phyloP scores from a whole-genome alignment of 2,329 filamentous ascomycete genomes.

The Trichoderma sp. region DNA sequence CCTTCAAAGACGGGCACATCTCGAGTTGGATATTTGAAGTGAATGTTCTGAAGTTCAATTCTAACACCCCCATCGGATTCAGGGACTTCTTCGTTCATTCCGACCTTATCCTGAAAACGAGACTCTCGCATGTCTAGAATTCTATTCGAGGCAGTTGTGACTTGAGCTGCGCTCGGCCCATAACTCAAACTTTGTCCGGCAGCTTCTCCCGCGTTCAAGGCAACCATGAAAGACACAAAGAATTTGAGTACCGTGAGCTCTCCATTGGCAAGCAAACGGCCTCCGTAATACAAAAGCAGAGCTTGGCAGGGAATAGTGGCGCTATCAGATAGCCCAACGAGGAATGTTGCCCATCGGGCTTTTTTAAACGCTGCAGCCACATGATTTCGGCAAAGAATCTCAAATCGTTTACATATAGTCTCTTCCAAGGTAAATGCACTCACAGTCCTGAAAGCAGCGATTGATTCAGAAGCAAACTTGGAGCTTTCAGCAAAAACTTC shows the following conservation, averaged over 20 bases:
- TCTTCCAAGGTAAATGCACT: neutral
- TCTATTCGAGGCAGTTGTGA: neutral
- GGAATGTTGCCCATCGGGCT: neutral
- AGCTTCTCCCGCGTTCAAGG: neutral
- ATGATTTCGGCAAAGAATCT: neutral
- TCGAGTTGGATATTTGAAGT: slow-evolving; percentile 67
- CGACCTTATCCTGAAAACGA: neutral
- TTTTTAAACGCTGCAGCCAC: neutral
- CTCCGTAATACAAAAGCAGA: neutral
- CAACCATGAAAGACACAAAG: neutral
- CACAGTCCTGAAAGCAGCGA: neutral
- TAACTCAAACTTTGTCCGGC: neutral
- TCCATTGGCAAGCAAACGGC: neutral
- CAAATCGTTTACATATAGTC: neutral
- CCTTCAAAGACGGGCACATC: slow-evolving; percentile 41
- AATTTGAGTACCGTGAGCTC: neutral
- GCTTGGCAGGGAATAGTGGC: neutral
- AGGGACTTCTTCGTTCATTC: neutral
- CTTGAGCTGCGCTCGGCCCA: neutral
- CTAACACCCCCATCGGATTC: neutral
- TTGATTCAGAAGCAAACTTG: neutral
- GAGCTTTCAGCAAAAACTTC: neutral
- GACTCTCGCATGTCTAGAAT: neutral
- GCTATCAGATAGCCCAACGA: neutral
- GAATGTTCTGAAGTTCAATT: slow-evolving; percentile 57